phyloP scores from a whole-genome alignment of 148 eudicot genomes.

The Camellia japonica region DNA sequence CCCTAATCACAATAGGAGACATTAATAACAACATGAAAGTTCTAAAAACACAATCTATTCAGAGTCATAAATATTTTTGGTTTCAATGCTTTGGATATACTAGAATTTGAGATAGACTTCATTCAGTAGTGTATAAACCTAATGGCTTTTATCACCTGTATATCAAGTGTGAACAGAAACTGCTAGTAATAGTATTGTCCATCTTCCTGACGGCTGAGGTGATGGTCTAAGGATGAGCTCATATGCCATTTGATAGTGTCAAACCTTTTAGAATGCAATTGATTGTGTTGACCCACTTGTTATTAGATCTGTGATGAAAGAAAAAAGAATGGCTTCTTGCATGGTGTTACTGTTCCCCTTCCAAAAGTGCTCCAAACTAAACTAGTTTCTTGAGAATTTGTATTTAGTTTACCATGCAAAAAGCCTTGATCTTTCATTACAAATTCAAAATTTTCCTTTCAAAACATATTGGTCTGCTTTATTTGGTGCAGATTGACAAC shows the following conservation, averaged over 20 bases:
- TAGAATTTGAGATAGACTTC: background rate
- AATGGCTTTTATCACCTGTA: background rate
- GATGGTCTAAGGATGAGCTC: background rate
- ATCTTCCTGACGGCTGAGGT: background rate
- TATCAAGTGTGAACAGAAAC: background rate
- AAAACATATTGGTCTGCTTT: background rate
- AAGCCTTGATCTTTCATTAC: background rate
- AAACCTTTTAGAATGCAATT: background rate
- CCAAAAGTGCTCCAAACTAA: constrained; percentile 5
- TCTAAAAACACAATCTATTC: no score
- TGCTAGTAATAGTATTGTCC: no score
- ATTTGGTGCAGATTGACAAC: constrained; percentile 75
- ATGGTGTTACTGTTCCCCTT: background rate
- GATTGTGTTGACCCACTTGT: background rate
- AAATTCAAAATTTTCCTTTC: background rate
- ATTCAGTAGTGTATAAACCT: background rate
- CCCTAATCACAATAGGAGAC: no score
- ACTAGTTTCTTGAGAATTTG: background rate
- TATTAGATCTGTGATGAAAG: background rate
- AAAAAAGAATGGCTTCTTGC: background rate
- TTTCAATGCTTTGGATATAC: background rate
- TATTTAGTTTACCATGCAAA: background rate
- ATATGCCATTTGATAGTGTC: background rate
- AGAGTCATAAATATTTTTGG: no score
- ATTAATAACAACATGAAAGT: no score